A percentile compares a stretch with the other conserved stretches of the same genome.
Evolutionary conservation across 2,329 filamentous ascomycete genomes (phyloP).

Genomic region (Microcyclospora tardicrescens): DNA sequence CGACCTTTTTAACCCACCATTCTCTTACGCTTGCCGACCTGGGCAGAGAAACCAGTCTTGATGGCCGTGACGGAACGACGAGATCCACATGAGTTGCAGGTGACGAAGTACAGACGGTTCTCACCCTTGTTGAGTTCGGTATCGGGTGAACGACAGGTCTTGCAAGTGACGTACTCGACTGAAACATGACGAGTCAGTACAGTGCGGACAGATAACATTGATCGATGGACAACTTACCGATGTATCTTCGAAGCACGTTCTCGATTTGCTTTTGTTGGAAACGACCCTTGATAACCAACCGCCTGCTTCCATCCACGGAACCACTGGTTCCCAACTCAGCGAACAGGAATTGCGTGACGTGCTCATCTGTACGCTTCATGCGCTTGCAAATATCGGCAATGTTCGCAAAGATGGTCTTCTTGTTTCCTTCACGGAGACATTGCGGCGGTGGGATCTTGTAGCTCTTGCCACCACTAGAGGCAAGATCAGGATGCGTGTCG

Average conservation of each 20-base stretch:
- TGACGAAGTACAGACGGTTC: conserved; percentile 98
- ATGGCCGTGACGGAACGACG: conserved; percentile 87
- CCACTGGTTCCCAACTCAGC: conserved; percentile 96
- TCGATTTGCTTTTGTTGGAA: conserved; percentile 99
- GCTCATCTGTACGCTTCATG: conserved; percentile 98
- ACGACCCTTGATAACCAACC: conserved; percentile 95
- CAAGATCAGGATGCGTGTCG: conserved; percentile 92
- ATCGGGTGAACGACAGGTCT: conserved; percentile 89
- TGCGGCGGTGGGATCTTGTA: conserved; percentile 99
- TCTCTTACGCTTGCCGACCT: conserved; percentile 97
- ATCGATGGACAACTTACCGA: conserved; percentile 47
- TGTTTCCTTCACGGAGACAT: conserved; percentile 98
- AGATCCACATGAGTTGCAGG: conserved; percentile 60
- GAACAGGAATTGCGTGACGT: conserved; percentile 84
- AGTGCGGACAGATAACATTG: neutral
- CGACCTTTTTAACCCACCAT: conserved; percentile 30
- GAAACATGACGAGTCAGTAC: conserved; percentile 13
- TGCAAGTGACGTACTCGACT: conserved; percentile 98
- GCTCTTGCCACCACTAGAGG: conserved; percentile 61
- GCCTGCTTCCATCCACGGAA: conserved; percentile 82
- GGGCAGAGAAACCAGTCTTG: conserved; percentile 99
- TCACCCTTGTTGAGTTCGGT: conserved; percentile 97
- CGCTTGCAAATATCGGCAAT: conserved; percentile 97
- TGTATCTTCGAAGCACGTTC: conserved; percentile 90
- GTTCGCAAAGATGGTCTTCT: conserved; percentile 99